These are phyloP conservation scores for Penicillium flavigenum DNA, from an alignment of 495 filamentous ascomycete genomes.

Conservation along the genomic window DNA sequence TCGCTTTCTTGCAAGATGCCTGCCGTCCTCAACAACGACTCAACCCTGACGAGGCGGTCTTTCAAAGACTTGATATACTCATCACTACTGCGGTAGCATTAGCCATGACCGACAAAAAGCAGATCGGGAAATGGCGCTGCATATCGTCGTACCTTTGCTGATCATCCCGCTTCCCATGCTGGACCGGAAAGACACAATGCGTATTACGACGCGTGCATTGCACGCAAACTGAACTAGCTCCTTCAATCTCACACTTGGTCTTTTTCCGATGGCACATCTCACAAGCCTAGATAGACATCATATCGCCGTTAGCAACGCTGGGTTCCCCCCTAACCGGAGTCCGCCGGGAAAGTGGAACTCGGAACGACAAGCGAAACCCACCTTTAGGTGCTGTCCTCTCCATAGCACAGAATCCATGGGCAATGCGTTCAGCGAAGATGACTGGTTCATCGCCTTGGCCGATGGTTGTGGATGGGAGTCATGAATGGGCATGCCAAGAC, in stretches of 20 bases:
- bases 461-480: background rate
- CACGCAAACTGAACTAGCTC: conserved; percentile 65
- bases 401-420: background rate
- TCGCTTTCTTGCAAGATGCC: conserved; percentile 78
- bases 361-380: background rate
- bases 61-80: conserved; percentile 94
- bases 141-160: conserved; percentile 68
- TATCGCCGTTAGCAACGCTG: conserved; percentile 13
- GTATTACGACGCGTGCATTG: conserved; percentile 94
- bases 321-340: background rate
- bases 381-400: conserved; percentile 1
- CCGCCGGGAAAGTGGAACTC: background rate
- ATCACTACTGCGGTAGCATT: conserved; percentile 49
- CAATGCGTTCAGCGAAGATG: background rate
- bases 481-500: conserved; percentile 10
- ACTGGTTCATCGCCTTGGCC: conserved; percentile 1
- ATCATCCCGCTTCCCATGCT: conserved; percentile 85
- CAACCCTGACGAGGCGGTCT: conserved; percentile 83
- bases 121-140: background rate
- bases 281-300: conserved; percentile 65
- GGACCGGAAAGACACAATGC: conserved; percentile 84
- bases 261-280: conserved; percentile 97
- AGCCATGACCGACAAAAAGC: background rate
- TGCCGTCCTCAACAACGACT: conserved; percentile 77
- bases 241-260: conserved; percentile 92